Evolutionary conservation across 768 basidiomycete species (phyloP).

Genomic region (Leccinum boreale): DNA sequence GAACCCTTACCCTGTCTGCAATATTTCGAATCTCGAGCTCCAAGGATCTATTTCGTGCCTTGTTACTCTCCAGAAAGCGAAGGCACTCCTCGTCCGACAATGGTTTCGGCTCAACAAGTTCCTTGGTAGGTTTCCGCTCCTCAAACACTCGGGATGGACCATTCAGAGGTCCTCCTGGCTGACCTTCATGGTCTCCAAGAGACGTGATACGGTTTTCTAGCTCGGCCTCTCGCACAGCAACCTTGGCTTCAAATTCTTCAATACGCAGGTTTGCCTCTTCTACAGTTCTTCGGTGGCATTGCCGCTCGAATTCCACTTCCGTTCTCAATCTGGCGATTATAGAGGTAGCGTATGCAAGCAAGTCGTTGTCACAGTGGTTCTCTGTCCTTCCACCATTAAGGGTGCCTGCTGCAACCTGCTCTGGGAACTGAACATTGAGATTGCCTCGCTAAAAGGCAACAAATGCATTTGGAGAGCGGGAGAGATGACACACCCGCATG

Average conservation of each 20-base stretch:
- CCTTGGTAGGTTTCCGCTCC: neutral
- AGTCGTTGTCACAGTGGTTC: conserved; percentile 20
- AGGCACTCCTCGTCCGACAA: conserved; percentile 40
- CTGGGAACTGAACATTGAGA: conserved; percentile 23
- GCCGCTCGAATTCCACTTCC: conserved; percentile 44
- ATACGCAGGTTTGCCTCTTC: conserved; percentile 41
- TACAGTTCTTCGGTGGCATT: conserved; percentile 39
- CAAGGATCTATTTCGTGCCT: conserved; percentile 40
- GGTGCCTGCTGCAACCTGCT: conserved; percentile 7
- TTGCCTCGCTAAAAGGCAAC: conserved; percentile 14
- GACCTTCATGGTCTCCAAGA: conserved; percentile 1
- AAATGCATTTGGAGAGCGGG: conserved; percentile 4
- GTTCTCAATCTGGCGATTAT: conserved; percentile 42
- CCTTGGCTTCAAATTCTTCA: conserved; percentile 46
- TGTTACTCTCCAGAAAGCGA: conserved; percentile 37
- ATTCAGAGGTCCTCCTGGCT: neutral
- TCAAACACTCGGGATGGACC: neutral
- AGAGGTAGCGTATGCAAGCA: conserved; percentile 41
- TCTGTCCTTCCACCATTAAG: neutral
- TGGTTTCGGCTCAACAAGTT: conserved; percentile 13
- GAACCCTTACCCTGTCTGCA: conserved; percentile 32
- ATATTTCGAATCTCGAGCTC: conserved; percentile 43
- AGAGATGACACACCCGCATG: conserved; percentile 41
- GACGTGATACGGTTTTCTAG: conserved; percentile 38
- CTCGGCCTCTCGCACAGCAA: conserved; percentile 57